phyloP scores from a whole-genome alignment of 2,329 filamentous ascomycete species.

The Podosphaera fusca region DNA sequence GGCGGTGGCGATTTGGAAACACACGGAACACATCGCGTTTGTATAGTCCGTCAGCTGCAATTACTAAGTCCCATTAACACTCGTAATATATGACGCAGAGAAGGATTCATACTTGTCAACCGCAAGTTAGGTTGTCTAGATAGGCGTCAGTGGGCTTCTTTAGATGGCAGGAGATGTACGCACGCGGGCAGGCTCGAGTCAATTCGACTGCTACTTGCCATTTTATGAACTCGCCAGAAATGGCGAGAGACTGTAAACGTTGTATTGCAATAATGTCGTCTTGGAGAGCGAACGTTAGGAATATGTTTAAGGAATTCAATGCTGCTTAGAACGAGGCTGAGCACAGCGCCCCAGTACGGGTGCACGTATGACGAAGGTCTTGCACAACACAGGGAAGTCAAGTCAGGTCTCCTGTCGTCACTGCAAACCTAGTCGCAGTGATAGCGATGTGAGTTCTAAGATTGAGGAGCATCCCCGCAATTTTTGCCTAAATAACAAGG shows the following conservation, averaged over 20 bases:
- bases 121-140: conserved; percentile 63
- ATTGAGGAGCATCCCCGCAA: background rate
- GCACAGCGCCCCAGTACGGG: background rate
- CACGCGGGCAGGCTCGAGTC: conserved; percentile 41
- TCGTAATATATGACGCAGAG: background rate
- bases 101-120: conserved; percentile 51
- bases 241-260: conserved; percentile 13
- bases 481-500: background rate
- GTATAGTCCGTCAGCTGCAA: conserved; percentile 93
- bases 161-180: conserved; percentile 17
- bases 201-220: conserved; percentile 24
- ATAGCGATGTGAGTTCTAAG: background rate
- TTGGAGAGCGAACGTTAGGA: background rate
- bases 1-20: conserved; percentile 18
- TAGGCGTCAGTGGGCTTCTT: conserved; percentile 10
- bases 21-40: conserved; percentile 98
- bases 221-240: conserved; percentile 16
- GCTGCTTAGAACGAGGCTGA: background rate
- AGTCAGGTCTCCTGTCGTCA: background rate
- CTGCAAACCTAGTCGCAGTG: background rate
- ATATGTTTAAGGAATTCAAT: background rate
- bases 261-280: background rate
- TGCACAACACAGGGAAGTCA: background rate
- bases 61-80: conserved; percentile 42
- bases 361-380: conserved; percentile 1